Evolutionary conservation across 192 early-diverging fungal genomes (phyloP).

Genomic region (Paraglomus occultum): DNA sequence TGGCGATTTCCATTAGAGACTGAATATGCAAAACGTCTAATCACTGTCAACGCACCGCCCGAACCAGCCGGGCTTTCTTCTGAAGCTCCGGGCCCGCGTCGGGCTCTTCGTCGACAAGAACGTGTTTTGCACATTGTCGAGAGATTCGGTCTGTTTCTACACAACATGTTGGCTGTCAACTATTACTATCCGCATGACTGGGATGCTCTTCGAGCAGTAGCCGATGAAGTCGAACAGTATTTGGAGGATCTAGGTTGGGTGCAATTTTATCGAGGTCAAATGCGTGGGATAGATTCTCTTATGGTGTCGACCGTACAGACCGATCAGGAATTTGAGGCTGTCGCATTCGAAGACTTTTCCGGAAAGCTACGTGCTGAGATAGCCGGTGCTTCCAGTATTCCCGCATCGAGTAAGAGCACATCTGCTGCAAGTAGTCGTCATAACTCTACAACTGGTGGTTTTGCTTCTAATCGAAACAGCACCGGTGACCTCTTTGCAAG

Average conservation of each 20-base stretch:
- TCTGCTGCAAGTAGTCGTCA: neutral
- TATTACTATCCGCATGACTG: constrained; percentile 29
- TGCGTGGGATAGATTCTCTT: constrained; percentile 26
- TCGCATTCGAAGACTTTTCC: constrained; percentile 27
- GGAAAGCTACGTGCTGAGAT: constrained; percentile 26
- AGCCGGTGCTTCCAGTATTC: constrained; percentile 18
- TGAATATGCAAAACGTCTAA: constrained; percentile 12
- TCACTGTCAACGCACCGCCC: constrained; percentile 14
- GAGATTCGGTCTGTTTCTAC: constrained; percentile 23
- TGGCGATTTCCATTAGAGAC: constrained; percentile 25
- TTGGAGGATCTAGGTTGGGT: constrained; percentile 29
- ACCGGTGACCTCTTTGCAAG: constrained; percentile 23
- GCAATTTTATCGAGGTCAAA: constrained; percentile 31
- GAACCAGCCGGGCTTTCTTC: constrained; percentile 11
- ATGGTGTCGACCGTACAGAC: constrained; percentile 25
- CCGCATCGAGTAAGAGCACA: constrained; percentile 5
- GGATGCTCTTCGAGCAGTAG: constrained; percentile 21
- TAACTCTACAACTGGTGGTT: neutral
- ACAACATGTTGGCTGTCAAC: constrained; percentile 28
- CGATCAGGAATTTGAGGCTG: constrained; percentile 28
- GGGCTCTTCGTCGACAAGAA: constrained; percentile 15
- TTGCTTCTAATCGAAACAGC: neutral
- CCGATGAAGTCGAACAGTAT: constrained; percentile 28
- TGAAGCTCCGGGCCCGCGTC: constrained; percentile 19
- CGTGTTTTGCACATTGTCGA: constrained; percentile 27